Conservation (phyloP, 129 eudicot species). For the Cynara cardunculus region DNA sequence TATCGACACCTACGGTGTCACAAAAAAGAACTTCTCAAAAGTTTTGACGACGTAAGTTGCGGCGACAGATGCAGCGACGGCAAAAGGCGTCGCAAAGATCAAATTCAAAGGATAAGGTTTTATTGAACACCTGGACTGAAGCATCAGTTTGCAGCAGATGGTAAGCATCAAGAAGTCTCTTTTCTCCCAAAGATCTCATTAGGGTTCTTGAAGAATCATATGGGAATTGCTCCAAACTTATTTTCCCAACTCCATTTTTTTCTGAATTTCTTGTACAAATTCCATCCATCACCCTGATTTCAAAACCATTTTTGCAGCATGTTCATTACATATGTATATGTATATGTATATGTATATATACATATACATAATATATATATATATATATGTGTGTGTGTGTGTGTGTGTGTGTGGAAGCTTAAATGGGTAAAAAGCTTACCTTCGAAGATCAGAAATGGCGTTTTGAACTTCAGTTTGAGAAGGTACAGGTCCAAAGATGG, state of each 20-base stretch:
- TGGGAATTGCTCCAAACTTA: constrained; percentile 2
- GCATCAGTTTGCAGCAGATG: constrained; percentile 50
- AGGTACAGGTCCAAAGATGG: constrained; percentile 43
- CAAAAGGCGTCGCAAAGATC: not conserved
- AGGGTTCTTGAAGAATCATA: constrained; percentile 13
- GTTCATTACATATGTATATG: not conserved
- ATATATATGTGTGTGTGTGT: too few species aligned
- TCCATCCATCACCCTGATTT: constrained; percentile 42
- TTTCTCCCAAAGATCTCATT: constrained; percentile 39
- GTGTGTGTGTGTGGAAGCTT: too few species aligned
- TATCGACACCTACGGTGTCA: too few species aligned
- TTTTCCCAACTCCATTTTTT: constrained; percentile 1
- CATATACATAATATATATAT: too few species aligned
- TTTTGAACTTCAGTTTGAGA: constrained; percentile 41
- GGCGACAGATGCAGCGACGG: too few species aligned
- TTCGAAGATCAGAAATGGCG: constrained; percentile 48
- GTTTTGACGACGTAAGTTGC: too few species aligned
- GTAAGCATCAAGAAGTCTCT: constrained; percentile 49
- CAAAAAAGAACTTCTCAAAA: too few species aligned
- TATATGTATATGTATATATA: too few species aligned
- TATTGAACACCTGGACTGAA: constrained; percentile 40
- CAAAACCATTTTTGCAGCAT: not conserved
- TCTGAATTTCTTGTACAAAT: constrained; percentile 20
- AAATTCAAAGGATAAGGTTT: not conserved
- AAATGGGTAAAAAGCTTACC: constrained; percentile 12